phyloP scores from a whole-genome alignment of 306 rosid species.

The Cotoneaster glaucophyllus region DNA sequence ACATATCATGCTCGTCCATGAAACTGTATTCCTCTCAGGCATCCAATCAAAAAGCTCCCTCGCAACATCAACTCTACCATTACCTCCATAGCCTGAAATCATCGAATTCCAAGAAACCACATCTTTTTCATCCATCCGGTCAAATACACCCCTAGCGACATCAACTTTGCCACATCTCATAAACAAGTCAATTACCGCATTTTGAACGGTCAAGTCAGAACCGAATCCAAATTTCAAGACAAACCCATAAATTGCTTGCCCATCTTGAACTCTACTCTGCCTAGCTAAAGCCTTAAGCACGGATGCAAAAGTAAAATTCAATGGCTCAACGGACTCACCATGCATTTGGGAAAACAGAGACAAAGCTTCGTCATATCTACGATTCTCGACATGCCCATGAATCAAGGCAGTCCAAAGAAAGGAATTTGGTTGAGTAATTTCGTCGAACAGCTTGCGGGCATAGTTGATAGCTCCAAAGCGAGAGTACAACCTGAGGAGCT shows the following conservation, averaged over 20 bases:
- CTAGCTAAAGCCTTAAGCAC: slow-evolving; percentile 8
- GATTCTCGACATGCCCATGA: slow-evolving; percentile 5
- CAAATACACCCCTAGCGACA: neutral
- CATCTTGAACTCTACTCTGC: slow-evolving; percentile 1
- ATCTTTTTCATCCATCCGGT: slow-evolving; percentile 7
- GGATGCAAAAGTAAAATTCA: neutral
- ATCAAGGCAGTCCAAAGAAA: slow-evolving; percentile 11
- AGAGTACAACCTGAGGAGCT: neutral
- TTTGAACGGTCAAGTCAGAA: neutral
- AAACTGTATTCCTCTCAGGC: slow-evolving; percentile 9
- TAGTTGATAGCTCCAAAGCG: slow-evolving; percentile 3
- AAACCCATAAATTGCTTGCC: slow-evolving; percentile 13
- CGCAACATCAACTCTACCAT: slow-evolving; percentile 1
- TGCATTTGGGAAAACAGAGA: neutral
- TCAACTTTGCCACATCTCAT: slow-evolving; percentile 2
- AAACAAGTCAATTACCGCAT: neutral
- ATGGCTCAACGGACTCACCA: neutral
- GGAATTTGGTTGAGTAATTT: slow-evolving; percentile 10
- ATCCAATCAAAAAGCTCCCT: neutral
- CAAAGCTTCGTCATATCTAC: neutral
- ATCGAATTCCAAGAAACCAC: slow-evolving; percentile 6
- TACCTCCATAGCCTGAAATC: slow-evolving; percentile 1
- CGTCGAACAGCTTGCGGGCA: slow-evolving; percentile 9
- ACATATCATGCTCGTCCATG: slow-evolving; percentile 6
- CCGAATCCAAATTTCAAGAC: slow-evolving; percentile 4